Percentiles rank a stretch among this genome's conserved stretches.
These are phyloP conservation scores for Suillus plorans DNA, from an alignment of 768 basidiomycete species.

Conservation along the genomic window DNA sequence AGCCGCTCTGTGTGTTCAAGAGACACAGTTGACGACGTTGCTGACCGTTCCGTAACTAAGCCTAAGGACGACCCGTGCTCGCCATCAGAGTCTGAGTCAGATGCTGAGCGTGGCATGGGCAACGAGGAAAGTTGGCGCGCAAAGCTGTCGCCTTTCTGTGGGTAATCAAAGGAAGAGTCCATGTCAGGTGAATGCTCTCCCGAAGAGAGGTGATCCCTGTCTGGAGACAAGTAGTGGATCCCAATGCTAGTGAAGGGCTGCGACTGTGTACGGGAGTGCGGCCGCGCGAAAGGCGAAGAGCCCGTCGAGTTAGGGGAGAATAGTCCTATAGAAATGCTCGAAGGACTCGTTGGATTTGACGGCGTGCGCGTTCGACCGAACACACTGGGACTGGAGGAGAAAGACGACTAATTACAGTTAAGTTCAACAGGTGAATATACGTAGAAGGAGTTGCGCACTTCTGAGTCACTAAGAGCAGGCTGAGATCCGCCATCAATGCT, in stretches of 20 bases:
- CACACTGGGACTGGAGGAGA: constrained; percentile 39
- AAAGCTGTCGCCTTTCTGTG: constrained; percentile 38
- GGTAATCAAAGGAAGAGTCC: constrained; percentile 38
- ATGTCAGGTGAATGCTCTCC: constrained; percentile 36
- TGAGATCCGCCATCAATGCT: constrained; percentile 69
- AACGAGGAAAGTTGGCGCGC: constrained; percentile 50
- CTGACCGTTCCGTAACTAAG: constrained; percentile 59
- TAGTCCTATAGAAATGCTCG: constrained; percentile 15
- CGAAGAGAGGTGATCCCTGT: constrained; percentile 34
- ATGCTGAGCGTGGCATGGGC: constrained; percentile 52
- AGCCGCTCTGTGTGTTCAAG: constrained; percentile 72
- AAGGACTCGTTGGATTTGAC: constrained; percentile 61
- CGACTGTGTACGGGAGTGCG: constrained; percentile 63
- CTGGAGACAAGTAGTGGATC: constrained; percentile 43
- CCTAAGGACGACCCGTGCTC: constrained; percentile 54
- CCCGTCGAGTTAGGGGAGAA: constrained; percentile 47
- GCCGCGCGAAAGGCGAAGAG: constrained; percentile 51
- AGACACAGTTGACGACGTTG: constrained; percentile 62
- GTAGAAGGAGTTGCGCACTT: constrained; percentile 45
- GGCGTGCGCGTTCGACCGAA: constrained; percentile 62
- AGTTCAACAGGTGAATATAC: constrained; percentile 1
- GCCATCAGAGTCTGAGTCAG: constrained; percentile 47
- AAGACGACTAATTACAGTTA: constrained; percentile 29
- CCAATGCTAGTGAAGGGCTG: constrained; percentile 43
- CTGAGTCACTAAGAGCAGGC: constrained; percentile 62